These are phyloP conservation scores for Sparassis latifolia DNA, from an alignment of 1,284 basidiomycete genomes.

Conservation along the genomic window DNA sequence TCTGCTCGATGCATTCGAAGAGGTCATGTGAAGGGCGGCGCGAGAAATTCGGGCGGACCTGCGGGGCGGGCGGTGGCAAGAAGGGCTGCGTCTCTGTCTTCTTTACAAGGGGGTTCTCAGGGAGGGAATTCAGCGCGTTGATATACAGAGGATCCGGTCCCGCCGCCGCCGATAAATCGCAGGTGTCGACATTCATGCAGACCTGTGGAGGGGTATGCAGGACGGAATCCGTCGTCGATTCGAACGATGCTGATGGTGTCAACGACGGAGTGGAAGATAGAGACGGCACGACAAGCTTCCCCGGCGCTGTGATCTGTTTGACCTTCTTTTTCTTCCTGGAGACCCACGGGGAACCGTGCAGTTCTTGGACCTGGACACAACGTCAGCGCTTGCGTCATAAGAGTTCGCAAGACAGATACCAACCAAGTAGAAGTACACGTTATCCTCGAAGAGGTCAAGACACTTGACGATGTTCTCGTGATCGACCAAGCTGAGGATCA, in stretches of 20 bases:
- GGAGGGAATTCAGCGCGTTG: not conserved
- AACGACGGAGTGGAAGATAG: slow-evolving; percentile 32
- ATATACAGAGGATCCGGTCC: slow-evolving; percentile 1
- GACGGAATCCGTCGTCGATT: slow-evolving; percentile 25
- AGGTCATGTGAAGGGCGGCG: slow-evolving; percentile 83
- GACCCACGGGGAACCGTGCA: slow-evolving; percentile 85
- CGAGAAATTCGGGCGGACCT: slow-evolving; percentile 44
- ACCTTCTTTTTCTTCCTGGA: slow-evolving; percentile 24
- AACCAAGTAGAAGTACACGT: slow-evolving; percentile 81
- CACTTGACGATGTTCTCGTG: slow-evolving; percentile 82
- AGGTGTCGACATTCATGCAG: slow-evolving; percentile 23
- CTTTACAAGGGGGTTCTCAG: not conserved
- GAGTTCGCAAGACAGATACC: slow-evolving; percentile 23
- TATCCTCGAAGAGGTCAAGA: slow-evolving; percentile 80
- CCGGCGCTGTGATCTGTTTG: slow-evolving; percentile 23
- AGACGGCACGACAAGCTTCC: slow-evolving; percentile 23
- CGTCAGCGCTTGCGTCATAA: slow-evolving; percentile 2
- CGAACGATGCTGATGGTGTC: slow-evolving; percentile 53
- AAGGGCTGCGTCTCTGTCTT: slow-evolving; percentile 4
- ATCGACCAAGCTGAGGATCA: slow-evolving; percentile 67
- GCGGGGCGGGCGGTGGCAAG: slow-evolving; percentile 11
- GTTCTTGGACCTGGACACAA: slow-evolving; percentile 71
- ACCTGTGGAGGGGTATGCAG: slow-evolving; percentile 22
- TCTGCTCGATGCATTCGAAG: slow-evolving; percentile 91
- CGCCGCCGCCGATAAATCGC: not conserved